phyloP scores from a whole-genome alignment of 148 eudicot genomes.

The Arctostaphylos glauca region DNA sequence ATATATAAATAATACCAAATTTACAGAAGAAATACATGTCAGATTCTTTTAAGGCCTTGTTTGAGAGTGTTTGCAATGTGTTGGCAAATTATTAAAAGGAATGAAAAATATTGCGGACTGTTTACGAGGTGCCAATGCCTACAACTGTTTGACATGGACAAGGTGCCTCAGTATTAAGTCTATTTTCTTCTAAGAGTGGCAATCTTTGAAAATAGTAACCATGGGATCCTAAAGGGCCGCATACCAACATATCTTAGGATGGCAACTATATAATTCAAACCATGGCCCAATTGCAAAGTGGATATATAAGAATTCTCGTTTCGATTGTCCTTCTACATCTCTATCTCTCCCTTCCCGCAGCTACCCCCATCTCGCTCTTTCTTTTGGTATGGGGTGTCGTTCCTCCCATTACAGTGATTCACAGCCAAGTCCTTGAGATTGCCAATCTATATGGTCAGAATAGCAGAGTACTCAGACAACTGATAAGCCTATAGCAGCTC shows the following conservation, averaged over 20 bases:
- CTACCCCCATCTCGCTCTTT: background rate
- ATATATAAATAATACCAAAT: background rate
- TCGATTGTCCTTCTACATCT: background rate
- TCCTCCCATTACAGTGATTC: background rate
- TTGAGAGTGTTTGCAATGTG: background rate
- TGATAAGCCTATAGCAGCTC: background rate
- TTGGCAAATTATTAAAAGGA: background rate
- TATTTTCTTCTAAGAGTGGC: background rate
- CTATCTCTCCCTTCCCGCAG: background rate
- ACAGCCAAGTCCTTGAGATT: conserved; percentile 1
- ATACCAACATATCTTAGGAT: background rate
- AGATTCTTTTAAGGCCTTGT: conserved; percentile 1
- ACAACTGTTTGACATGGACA: background rate
- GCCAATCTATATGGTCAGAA: background rate
- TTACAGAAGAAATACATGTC: background rate
- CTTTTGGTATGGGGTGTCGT: background rate
- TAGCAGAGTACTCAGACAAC: background rate
- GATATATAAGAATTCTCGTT: background rate
- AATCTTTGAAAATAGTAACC: too few species aligned
- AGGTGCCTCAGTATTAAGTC: background rate
- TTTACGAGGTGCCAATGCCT: background rate
- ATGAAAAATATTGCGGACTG: background rate
- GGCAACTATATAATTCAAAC: background rate
- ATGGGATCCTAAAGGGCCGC: background rate
- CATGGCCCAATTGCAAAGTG: background rate